Conservation (phyloP, 2,329 filamentous ascomycete species). For the Ceratocystiopsis minuta region DNA sequence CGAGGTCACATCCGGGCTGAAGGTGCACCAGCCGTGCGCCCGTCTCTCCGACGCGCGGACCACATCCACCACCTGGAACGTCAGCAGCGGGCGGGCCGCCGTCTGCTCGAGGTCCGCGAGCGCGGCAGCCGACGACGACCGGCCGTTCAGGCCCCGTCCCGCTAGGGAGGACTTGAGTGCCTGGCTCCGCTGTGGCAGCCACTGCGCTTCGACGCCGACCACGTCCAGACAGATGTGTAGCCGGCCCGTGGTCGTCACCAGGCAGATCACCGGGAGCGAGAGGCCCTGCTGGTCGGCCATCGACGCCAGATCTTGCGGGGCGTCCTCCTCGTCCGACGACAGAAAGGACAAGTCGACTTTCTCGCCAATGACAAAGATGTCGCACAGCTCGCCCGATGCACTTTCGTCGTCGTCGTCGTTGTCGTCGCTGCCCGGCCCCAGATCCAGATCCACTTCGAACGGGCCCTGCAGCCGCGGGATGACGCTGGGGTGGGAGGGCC, state of each 20-base stretch:
- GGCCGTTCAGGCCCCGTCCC: neutral
- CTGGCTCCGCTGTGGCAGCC: slow-evolving; percentile 40
- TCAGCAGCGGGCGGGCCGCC: slow-evolving; percentile 32
- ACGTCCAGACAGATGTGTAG: slow-evolving; percentile 43
- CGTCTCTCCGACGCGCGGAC: slow-evolving; percentile 35
- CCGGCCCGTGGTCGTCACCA: slow-evolving; percentile 42
- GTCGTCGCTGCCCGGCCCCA: slow-evolving; percentile 33
- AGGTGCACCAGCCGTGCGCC: slow-evolving; percentile 42
- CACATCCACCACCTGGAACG: slow-evolving; percentile 45
- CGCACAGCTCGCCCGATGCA: slow-evolving; percentile 37
- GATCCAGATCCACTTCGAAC: slow-evolving; percentile 36
- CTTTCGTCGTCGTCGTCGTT: slow-evolving; percentile 38
- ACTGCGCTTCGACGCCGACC: slow-evolving; percentile 46
- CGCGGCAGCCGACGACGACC: slow-evolving; percentile 21
- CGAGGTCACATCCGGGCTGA: slow-evolving; percentile 41
- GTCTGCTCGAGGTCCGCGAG: slow-evolving; percentile 16
- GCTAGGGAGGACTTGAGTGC: slow-evolving; percentile 2
- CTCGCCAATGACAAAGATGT: slow-evolving; percentile 44
- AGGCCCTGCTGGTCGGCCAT: slow-evolving; percentile 39
- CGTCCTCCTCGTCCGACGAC: slow-evolving; percentile 41
- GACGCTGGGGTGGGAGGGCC: slow-evolving; percentile 37
- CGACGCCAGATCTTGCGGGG: slow-evolving; percentile 18
- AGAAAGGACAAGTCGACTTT: slow-evolving; percentile 41
- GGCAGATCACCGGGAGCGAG: slow-evolving; percentile 39
- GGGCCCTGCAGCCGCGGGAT: slow-evolving; percentile 45